These are phyloP conservation scores for Heritiera littoralis DNA, from an alignment of 345 rosid genomes.

Conservation along the genomic window DNA sequence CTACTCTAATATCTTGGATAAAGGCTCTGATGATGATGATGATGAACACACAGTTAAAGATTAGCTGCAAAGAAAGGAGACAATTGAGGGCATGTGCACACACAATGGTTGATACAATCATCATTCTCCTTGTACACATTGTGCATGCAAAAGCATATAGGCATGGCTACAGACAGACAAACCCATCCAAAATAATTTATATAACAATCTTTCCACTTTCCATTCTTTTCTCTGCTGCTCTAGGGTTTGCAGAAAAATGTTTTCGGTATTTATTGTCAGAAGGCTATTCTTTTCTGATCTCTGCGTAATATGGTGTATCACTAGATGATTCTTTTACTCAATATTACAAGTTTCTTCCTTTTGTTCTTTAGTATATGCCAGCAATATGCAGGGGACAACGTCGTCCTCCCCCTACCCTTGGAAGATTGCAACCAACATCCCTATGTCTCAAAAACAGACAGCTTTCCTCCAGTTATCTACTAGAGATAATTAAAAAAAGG, in stretches of 20 bases:
- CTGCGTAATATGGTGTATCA: neutral
- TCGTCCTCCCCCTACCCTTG: neutral
- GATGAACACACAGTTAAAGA: neutral
- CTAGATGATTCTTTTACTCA: conserved; percentile 4
- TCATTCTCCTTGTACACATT: neutral
- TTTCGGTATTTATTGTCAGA: neutral
- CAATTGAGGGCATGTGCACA: neutral
- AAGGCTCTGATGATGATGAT: too few species aligned
- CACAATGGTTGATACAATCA: neutral
- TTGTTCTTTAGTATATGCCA: neutral
- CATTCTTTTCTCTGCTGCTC: too few species aligned
- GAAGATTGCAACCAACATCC: neutral
- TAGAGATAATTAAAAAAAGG: neutral
- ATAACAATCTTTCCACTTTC: too few species aligned
- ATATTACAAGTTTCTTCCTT: neutral
- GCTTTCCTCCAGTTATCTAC: neutral
- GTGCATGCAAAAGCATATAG: neutral
- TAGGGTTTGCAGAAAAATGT: too few species aligned
- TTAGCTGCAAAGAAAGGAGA: neutral
- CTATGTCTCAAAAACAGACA: neutral
- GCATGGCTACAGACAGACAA: neutral
- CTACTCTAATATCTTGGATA: too few species aligned
- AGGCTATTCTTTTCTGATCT: neutral
- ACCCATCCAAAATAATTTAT: neutral
- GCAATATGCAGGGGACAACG: neutral